Conservation (phyloP, 1,284 basidiomycete species). For the Apiotrichum brassicae region DNA sequence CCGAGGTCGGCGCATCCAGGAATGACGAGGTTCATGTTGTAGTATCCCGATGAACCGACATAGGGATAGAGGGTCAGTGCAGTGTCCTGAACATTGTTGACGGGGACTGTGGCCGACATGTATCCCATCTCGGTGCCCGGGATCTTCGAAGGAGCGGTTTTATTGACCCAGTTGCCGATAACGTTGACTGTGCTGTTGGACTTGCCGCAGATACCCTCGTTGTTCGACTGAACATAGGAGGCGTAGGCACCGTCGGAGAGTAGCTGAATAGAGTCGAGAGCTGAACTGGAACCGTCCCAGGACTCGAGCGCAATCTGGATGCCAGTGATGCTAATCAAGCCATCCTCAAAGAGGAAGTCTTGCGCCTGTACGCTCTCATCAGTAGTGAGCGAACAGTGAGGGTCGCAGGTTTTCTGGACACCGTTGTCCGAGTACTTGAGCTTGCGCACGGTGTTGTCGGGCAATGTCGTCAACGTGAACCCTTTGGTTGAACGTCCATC, state of each 20-base stretch:
- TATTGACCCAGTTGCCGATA: constrained; percentile 64
- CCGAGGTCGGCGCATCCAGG: constrained; percentile 78
- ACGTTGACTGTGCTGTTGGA: constrained; percentile 41
- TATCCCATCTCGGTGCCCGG: constrained; percentile 67
- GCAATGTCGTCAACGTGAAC: constrained; percentile 80
- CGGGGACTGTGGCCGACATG: constrained; percentile 61
- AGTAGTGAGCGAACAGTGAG: constrained; percentile 66
- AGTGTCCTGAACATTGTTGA: constrained; percentile 55
- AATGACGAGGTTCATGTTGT: constrained; percentile 74
- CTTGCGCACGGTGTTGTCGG: constrained; percentile 74
- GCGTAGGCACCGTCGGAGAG: constrained; percentile 66
- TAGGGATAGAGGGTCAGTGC: constrained; percentile 85
- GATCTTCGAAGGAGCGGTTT: constrained; percentile 61
- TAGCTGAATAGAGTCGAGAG: constrained; percentile 80
- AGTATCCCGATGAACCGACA: constrained; percentile 77
- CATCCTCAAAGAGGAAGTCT: constrained; percentile 65
- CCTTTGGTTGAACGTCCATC: constrained; percentile 69
- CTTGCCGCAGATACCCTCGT: constrained; percentile 46
- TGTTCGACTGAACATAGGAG: constrained; percentile 38
- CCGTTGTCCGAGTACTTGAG: constrained; percentile 70
- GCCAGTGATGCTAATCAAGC: constrained; percentile 54
- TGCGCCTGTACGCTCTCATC: constrained; percentile 60
- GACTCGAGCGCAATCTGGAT: constrained; percentile 70
- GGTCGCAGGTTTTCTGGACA: constrained; percentile 66
- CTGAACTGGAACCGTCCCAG: constrained; percentile 71